A percentile compares a stretch with the other conserved stretches of the same genome.
Conservation (phyloP, 345 rosid species). For the Acer saccharum region DNA sequence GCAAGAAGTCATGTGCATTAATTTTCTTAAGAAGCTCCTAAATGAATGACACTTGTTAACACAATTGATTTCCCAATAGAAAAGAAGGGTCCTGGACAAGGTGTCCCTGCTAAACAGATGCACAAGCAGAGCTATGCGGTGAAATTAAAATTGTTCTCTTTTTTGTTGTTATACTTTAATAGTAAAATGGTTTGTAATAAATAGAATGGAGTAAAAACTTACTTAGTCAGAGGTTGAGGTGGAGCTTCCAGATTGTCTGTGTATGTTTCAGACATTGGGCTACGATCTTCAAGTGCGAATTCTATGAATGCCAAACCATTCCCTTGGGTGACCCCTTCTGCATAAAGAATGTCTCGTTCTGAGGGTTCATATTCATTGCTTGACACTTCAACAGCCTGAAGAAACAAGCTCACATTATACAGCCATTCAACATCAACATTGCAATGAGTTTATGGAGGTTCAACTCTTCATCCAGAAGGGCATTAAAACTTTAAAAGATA, state of each 20-base stretch:
- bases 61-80: background rate
- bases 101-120: background rate
- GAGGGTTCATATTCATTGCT: conserved; percentile 98
- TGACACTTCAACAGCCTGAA: conserved; percentile 94
- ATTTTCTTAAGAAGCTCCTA: background rate
- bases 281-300: conserved; percentile 81
- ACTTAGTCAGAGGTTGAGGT: conserved; percentile 69
- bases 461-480: background rate
- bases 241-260: conserved; percentile 66
- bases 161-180: background rate
- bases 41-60: background rate
- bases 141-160: background rate
- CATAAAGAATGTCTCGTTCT: conserved; percentile 83
- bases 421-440: conserved; percentile 15
- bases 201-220: conserved; percentile 11
- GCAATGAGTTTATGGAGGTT: conserved; percentile 4
- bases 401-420: conserved; percentile 15
- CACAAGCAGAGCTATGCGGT: background rate
- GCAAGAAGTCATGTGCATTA: background rate
- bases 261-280: conserved; percentile 90
- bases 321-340: conserved; percentile 97
- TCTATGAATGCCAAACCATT: conserved; percentile 97
- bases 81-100: background rate
- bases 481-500: background rate
- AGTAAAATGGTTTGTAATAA: background rate